Evolutionary conservation across 306 rosid genomes (phyloP).

Genomic region (Arachis hypogaea): DNA sequence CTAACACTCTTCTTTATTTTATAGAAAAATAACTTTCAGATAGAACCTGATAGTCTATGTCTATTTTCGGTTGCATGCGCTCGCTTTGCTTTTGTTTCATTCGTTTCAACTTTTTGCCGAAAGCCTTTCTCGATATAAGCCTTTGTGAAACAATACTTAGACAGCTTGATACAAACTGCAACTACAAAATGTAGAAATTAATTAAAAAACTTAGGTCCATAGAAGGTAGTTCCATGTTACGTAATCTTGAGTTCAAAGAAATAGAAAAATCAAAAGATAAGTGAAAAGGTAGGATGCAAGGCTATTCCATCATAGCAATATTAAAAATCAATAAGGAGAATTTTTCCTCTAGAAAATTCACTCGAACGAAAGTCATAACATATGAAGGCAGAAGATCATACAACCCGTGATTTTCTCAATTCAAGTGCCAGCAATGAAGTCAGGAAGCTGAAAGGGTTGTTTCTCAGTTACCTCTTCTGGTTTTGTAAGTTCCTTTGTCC

Average conservation of each 20-base stretch:
- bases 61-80: conserved; percentile 99
- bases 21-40: not conserved
- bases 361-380: not conserved
- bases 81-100: conserved; percentile 77
- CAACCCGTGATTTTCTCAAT: conserved; percentile 98
- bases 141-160: conserved; percentile 50
- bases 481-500: too few relatives aligned
- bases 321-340: conserved; percentile 11
- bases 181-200: conserved; percentile 17
- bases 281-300: conserved; percentile 10
- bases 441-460: conserved; percentile 99
- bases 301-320: conserved; percentile 13
- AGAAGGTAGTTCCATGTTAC: not conserved
- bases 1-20: too few relatives aligned
- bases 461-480: conserved; percentile 80
- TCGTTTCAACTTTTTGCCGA: conserved; percentile 86
- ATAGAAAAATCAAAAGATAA: conserved; percentile 7
- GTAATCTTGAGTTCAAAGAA: conserved; percentile 20
- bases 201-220: conserved; percentile 1
- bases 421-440: conserved; percentile 98
- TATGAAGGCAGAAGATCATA: not conserved
- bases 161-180: not conserved
- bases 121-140: conserved; percentile 97
- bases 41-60: conserved; percentile 95
- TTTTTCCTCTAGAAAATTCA: not conserved